Evolutionary conservation across 2,329 filamentous ascomycete species (phyloP).

Genomic region (Microcyclospora tardicrescens): DNA sequence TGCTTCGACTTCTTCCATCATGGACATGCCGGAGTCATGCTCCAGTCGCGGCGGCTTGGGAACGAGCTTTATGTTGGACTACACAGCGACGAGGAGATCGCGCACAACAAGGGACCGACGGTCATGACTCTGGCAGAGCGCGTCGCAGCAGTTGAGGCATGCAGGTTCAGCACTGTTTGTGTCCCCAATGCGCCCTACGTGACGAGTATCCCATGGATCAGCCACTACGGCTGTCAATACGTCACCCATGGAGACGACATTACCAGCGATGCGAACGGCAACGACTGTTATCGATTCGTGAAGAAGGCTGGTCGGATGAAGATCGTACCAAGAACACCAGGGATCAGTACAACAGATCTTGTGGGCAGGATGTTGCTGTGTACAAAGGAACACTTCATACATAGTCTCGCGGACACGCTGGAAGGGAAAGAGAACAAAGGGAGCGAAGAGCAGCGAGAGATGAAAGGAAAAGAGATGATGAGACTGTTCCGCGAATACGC

Average conservation of each 20-base stretch:
- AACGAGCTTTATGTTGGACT: constrained; percentile 81
- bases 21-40: constrained; percentile 91
- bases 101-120: constrained; percentile 93
- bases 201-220: constrained; percentile 84
- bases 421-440: constrained; percentile 61
- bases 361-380: constrained; percentile 95
- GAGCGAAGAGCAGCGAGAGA: constrained; percentile 51
- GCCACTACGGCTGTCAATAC: constrained; percentile 87
- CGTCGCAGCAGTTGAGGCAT: constrained; percentile 84
- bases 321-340: constrained; percentile 89
- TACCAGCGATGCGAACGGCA: constrained; percentile 81
- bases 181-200: constrained; percentile 86
- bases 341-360: constrained; percentile 95
- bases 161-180: constrained; percentile 81
- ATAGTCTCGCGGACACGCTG: constrained; percentile 48
- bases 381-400: constrained; percentile 38
- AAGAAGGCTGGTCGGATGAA: constrained; percentile 90
- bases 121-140: constrained; percentile 92
- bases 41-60: constrained; percentile 86
- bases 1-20: constrained; percentile 99
- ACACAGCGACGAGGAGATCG: constrained; percentile 88
- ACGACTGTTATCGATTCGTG: constrained; percentile 96
- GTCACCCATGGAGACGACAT: constrained; percentile 97
- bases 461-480: constrained; percentile 54
- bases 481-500: constrained; percentile 75